Evolutionary conservation across 2,329 filamentous ascomycete genomes (phyloP).

Genomic region (Chaetomium sp.): DNA sequence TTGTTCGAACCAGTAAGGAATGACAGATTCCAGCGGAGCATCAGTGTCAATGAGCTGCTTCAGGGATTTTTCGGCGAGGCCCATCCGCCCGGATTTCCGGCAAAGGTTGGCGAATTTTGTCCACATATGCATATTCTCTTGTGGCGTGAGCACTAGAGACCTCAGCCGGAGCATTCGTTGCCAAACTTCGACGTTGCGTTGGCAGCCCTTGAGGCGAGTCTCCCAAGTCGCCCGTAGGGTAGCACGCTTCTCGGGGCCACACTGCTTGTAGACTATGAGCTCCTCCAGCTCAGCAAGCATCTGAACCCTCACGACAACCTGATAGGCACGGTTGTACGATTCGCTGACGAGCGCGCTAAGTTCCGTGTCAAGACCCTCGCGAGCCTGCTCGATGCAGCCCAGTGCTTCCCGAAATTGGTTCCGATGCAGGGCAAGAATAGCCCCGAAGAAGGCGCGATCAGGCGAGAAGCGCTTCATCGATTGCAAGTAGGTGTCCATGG

Average conservation of each 20-base stretch:
- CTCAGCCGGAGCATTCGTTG: constrained; percentile 96
- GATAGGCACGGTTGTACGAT: constrained; percentile 95
- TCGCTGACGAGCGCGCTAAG: constrained; percentile 95
- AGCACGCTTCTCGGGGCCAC: constrained; percentile 82
- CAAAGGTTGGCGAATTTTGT: constrained; percentile 99
- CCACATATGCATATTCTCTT: constrained; percentile 98
- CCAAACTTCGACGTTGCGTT: constrained; percentile 98
- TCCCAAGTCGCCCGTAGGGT: constrained; percentile 96
- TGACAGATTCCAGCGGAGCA: constrained; percentile 60
- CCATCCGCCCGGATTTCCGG: constrained; percentile 91
- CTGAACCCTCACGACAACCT: constrained; percentile 96
- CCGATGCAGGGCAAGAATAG: constrained; percentile 89
- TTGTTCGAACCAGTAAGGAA: constrained; percentile 60
- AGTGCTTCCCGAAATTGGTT: constrained; percentile 93
- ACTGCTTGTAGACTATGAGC: constrained; percentile 96
- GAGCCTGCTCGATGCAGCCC: constrained; percentile 85
- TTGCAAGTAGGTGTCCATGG: constrained; percentile 95
- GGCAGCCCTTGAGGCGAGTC: constrained; percentile 88
- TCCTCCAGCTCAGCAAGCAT: constrained; percentile 99
- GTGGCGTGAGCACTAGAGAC: constrained; percentile 85
- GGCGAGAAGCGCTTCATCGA: constrained; percentile 94
- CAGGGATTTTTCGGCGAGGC: constrained; percentile 91
- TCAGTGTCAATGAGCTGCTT: constrained; percentile 83
- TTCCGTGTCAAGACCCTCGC: constrained; percentile 93
- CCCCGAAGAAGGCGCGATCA: constrained; percentile 95